Percentiles rank a stretch among this genome's conserved stretches.
Evolutionary conservation across 371 early-diverging fungal species (phyloP).

Genomic region (Conidiobolus incongruus): DNA sequence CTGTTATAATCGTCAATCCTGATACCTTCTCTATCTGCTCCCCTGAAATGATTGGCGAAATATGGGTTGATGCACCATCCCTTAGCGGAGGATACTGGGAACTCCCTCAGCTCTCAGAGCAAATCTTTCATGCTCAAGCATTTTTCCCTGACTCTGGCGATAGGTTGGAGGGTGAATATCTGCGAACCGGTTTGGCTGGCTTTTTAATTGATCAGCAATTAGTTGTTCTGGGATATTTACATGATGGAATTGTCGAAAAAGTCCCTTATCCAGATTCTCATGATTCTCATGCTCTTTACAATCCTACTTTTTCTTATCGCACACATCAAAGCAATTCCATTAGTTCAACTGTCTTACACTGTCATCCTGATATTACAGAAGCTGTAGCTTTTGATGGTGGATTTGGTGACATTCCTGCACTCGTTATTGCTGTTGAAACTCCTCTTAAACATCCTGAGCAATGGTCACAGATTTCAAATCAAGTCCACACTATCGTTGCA

Average conservation of each 20-base stretch:
- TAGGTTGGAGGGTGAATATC: conserved; percentile 22
- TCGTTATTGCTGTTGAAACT: no score
- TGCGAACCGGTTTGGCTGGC: conserved; percentile 61
- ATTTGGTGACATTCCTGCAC: no score
- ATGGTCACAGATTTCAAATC: no score
- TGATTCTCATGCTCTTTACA: no score
- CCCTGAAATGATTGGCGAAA: conserved; percentile 55
- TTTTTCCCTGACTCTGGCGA: conserved; percentile 21
- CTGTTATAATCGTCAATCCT: conserved; percentile 64
- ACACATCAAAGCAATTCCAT: no score
- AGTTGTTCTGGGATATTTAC: conserved; percentile 46
- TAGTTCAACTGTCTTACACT: no score
- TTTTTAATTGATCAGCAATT: conserved; percentile 44
- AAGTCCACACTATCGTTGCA: no score
- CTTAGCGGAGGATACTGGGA: conserved; percentile 64
- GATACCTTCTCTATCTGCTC: conserved; percentile 47
- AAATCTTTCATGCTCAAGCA: conserved; percentile 43
- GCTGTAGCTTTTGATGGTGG: no score
- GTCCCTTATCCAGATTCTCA: conserved; percentile 9
- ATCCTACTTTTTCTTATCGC: no score
- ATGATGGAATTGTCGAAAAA: conserved; percentile 45
- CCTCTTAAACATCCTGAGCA: no score
- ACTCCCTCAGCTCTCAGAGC: conserved; percentile 40
- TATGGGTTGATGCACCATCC: conserved; percentile 58
- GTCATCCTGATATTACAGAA: no score